Conservation (phyloP, 441 rosid species). For the Pelargonium citronellum region DNA sequence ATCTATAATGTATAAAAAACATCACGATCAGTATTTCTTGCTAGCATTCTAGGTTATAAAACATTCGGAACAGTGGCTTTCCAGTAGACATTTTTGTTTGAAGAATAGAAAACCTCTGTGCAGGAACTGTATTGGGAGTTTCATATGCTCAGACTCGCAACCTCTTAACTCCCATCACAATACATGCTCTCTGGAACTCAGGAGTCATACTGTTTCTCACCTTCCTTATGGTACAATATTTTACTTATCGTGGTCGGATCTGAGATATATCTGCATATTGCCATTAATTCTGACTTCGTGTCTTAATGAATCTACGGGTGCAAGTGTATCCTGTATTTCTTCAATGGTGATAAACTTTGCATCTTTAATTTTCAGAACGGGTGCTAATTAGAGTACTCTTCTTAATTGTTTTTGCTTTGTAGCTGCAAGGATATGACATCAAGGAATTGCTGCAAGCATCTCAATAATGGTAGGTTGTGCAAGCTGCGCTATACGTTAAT, state of each 20-base stretch:
- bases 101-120: constrained; percentile 8
- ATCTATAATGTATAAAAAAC: not conserved
- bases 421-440: constrained; percentile 62
- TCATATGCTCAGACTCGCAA: constrained; percentile 88
- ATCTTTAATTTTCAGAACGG: not conserved
- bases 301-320: not conserved
- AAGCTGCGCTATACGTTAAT: too few species aligned
- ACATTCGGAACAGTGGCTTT: not conserved
- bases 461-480: constrained; percentile 15
- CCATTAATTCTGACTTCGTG: not conserved
- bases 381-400: constrained; percentile 10
- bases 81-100: not conserved
- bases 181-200: constrained; percentile 81
- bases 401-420: constrained; percentile 6
- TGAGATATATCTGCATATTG: not conserved
- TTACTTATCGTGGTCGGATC: not conserved
- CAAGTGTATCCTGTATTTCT: not conserved
- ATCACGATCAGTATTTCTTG: not conserved
- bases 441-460: constrained; percentile 48
- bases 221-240: constrained; percentile 62
- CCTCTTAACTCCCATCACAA: constrained; percentile 66
- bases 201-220: constrained; percentile 80
- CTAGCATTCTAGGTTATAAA: not conserved
- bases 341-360: not conserved
- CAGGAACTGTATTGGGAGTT: constrained; percentile 67